Conservation (phyloP, 192 early-diverging fungal species). For the Obelidium mucronatum region DNA sequence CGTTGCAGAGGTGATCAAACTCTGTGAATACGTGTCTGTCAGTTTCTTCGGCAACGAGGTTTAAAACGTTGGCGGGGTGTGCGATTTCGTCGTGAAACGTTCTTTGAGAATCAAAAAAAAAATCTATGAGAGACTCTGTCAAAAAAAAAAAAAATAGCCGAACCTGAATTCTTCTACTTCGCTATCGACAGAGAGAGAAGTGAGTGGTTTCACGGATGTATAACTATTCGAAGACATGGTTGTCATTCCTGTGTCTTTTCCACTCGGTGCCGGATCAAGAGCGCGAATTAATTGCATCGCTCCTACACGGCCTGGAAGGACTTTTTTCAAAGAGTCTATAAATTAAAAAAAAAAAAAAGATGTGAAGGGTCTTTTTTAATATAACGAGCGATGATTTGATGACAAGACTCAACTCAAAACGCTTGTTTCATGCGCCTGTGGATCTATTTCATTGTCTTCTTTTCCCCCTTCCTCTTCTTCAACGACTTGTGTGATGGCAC, state of each 20-base stretch:
- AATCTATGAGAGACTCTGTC: not conserved
- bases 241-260: not conserved
- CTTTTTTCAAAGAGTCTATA: not conserved
- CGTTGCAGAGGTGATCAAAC: slow-evolving; percentile 57
- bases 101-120: not conserved
- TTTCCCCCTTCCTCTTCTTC: not conserved
- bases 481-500: not conserved
- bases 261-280: not conserved
- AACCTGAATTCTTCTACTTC: not conserved
- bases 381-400: not conserved
- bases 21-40: slow-evolving; percentile 41
- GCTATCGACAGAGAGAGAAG: not conserved
- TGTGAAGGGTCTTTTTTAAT: not conserved
- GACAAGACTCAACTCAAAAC: not conserved
- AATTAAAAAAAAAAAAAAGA: not conserved
- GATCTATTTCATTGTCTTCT: not conserved
- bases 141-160: not conserved
- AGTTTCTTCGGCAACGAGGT: slow-evolving; percentile 27
- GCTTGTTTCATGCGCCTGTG: not conserved
- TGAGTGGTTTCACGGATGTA: no score
- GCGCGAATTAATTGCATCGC: not conserved
- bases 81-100: slow-evolving; percentile 38
- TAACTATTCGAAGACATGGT: not conserved
- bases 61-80: slow-evolving; percentile 38
- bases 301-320: not conserved